Evolutionary conservation across 2,329 filamentous ascomycete genomes (phyloP).

Genomic region (Leptographium galeiforme): DNA sequence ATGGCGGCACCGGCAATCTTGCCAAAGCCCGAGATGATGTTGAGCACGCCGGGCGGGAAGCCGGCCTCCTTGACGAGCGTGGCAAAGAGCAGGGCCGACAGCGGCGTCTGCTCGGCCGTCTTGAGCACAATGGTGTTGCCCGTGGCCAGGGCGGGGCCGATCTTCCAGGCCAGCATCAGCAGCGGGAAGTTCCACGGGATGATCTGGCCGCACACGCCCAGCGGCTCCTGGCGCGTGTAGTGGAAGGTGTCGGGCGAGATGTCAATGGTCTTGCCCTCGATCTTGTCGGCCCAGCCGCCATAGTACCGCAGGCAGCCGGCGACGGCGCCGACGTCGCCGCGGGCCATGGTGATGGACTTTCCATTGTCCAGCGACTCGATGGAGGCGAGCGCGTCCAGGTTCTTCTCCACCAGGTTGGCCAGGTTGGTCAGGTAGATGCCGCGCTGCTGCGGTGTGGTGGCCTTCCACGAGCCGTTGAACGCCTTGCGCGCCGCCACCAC

Average conservation of each 20-base stretch:
- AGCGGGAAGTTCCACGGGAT: conserved; percentile 85
- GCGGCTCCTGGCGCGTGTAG: conserved; percentile 69
- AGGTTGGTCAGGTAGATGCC: conserved; percentile 60
- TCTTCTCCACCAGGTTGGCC: conserved; percentile 67
- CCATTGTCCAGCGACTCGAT: conserved; percentile 84
- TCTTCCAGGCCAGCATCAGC: conserved; percentile 75
- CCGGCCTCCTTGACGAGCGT: conserved; percentile 60
- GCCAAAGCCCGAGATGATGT: conserved; percentile 67
- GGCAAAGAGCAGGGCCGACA: conserved; percentile 53
- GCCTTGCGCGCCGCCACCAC: conserved; percentile 77
- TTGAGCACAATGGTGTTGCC: conserved; percentile 64
- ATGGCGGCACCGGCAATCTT: conserved; percentile 66
- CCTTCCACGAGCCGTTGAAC: conserved; percentile 60
- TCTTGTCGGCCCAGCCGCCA: conserved; percentile 85
- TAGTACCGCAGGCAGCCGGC: conserved; percentile 70
- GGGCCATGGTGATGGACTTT: conserved; percentile 65
- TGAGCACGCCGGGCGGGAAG: conserved; percentile 65
- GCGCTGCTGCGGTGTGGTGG: conserved; percentile 56
- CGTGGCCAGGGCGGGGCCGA: conserved; percentile 57
- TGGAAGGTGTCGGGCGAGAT: conserved; percentile 66
- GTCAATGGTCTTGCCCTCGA: conserved; percentile 75
- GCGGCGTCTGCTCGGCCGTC: conserved; percentile 64
- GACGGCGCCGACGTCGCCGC: conserved; percentile 57
- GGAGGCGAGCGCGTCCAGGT: conserved; percentile 60
- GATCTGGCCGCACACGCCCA: conserved; percentile 74